Evolutionary conservation across 1,139 yeast genomes (phyloP).

Genomic region (Hyphopichia burtonii): DNA sequence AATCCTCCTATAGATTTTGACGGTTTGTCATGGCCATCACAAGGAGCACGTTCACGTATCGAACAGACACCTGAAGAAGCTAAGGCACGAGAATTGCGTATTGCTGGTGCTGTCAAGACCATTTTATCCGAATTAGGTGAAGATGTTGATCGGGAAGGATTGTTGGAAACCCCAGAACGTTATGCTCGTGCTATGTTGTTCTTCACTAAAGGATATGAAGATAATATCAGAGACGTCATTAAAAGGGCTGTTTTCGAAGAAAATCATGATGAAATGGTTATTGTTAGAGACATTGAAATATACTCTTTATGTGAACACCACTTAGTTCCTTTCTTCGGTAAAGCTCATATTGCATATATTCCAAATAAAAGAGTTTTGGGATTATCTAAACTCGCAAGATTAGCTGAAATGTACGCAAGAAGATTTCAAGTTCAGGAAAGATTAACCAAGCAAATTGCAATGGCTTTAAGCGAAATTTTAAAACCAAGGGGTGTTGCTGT

Average conservation of each 20-base stretch:
- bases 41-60: constrained; percentile 78
- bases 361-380: constrained; percentile 96
- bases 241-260: constrained; percentile 96
- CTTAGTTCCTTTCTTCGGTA: constrained; percentile 94
- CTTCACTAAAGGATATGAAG: constrained; percentile 96
- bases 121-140: constrained; percentile 88
- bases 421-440: constrained; percentile 97
- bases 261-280: constrained; percentile 98
- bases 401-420: constrained; percentile 96
- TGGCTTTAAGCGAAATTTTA: constrained; percentile 87
- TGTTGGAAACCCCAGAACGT: constrained; percentile 91
- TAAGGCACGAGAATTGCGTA: constrained; percentile 62
- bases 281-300: constrained; percentile 90
- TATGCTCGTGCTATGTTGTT: constrained; percentile 95
- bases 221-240: constrained; percentile 84
- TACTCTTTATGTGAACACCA: constrained; percentile 96
- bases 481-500: constrained; percentile 98
- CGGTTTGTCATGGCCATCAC: constrained; percentile 91
- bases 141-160: constrained; percentile 84
- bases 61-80: constrained; percentile 66
- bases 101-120: constrained; percentile 82
- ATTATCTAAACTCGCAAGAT: constrained; percentile 84
- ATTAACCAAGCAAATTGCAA: constrained; percentile 93
- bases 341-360: constrained; percentile 93
- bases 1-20: constrained; percentile 87